Evolutionary conservation across 1,284 basidiomycete genomes (phyloP), one percentile per base, ranked within the genome.

Genomic region (Butyriboletus regius): DNA sequence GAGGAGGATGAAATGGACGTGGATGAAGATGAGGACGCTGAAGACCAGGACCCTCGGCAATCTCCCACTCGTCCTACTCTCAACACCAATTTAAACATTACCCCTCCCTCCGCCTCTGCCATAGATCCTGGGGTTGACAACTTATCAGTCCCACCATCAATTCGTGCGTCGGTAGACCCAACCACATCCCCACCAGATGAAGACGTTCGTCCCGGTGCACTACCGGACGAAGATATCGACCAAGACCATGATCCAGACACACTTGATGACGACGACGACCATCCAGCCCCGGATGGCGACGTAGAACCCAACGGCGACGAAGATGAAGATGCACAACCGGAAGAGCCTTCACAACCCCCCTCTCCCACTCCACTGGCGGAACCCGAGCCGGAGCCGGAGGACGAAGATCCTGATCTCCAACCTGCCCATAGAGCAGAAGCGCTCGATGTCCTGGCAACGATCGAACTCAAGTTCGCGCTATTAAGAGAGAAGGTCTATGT

Each of bases 341-440:
- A 65, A 10, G 62, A 65, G 0, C 60, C 59, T 2, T 61, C 59
- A 0, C 59, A 59, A 3, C 60, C 60, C 1, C 56, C 60, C 15
- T 61, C 60, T 24, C 60, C 60, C 3, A 61, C 60, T 4, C 57
- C 62, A 1, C 51, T 57, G 31, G 34, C 50, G 0, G 64, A 67
- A 53, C 58, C 46, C 3, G 57, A 58, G 12, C 55, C 53, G 3
- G 64, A 66, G 26, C 54, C 49, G 18, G 67, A 60, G 10, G 68
- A 70, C 32, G 68, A 76, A 41, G 84, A 85, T 50, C 73, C 75
- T 12, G 83, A 86, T 49, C 65, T 86, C 40, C 84, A 85, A 51
- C 83, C 84, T 38, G 82, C 82, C 1, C 82, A 89, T 64, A 77
- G 87, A 22, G 83, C 83, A 2, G 87, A 89, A 61, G 87, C 88